Evolutionary conservation across 306 rosid species (phyloP), one percentile per base, ranked within the genome.

Genomic region (Casuarina glauca): DNA sequence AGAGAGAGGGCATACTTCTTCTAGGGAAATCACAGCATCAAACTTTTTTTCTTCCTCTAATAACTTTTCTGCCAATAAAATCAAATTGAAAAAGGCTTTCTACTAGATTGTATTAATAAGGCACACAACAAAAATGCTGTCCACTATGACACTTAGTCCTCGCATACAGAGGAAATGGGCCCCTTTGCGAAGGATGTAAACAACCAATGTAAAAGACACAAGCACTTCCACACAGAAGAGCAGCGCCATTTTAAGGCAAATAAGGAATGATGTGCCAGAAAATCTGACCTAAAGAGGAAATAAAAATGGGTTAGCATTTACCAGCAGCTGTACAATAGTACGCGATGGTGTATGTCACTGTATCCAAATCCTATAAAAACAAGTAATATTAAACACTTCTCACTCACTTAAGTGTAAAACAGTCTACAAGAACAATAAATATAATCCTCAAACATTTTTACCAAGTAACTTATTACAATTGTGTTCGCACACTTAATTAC

Each of bases 261-360:
- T 62, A 61, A 74, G 61, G 35, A 63, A 73, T 52, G 42, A 49
- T 20, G 74, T 38, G 58, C 58, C 72, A 75, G 72, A 80, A 73
- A 39, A 58, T 52, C 70, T 46, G 46, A 66, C 20, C 75, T 10
- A 70, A 52, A 80, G 16, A 75, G 45, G 70, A 78, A 76, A 61
- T 55, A 50, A 83, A 81, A 62, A 62, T 26, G 76, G 81, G 80
- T 78, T 70, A 67, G 75, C 81, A 84, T 32, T 49, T 90, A 94
- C 98, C 98, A 43, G 97, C 97, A 72, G 98, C 90, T 71, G 93
- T 87, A 87, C 97, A 92, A 74, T 93, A 79, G 76, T 87, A 94
- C 67, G 90, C 97, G 73, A 92, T 87, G 48, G 73, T 82, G 15
- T 97, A 90, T 52, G 97, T 92, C 76, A 78, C 36, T 36, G 97